Evolutionary conservation across 2,329 filamentous ascomycete species (phyloP), one percentile per base, ranked within the genome.

Genomic region (Colletotrichum spinosum): DNA sequence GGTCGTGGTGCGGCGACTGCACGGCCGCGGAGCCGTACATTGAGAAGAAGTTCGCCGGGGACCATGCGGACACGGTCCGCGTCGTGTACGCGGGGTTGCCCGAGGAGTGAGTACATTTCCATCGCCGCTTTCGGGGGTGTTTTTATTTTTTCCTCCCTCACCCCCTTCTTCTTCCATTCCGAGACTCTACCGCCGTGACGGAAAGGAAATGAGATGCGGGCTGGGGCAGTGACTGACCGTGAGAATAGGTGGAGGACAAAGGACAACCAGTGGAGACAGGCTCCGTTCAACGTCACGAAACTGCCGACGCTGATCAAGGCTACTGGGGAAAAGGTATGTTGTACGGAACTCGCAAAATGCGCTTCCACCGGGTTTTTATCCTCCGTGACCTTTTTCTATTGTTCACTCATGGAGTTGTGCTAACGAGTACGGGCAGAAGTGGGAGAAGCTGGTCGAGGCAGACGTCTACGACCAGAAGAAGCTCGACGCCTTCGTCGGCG

Each of bases 21-120:
- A 63, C 58, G 37, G 63, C 63, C 11, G 63, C 63, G 17, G 63
- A 65, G 63, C 63, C 63, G 37, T 65, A 62, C 52, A 65, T 65
- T 13, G 52, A 65, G 63, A 63, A 63, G 48, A 65, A 57, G 58
- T 65, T 65, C 25, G 46, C 45, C n/a, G 63, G 58, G 46, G 42
- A 56, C n/a, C 3, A 25, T 25, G 48, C 55, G 15, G 13, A 56
- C 12, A 65, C 63, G 15, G 63, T 63, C 5, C 41, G 63, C 8
- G 63, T 65, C 17, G 63, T 57, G 5, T 65, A 65, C 42, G 63
- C 63, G 37, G 63, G 63, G 35, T 42, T 63, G 58, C 63, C 63
- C 15, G 63, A 65, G n/a, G 58, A 57, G 63, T 65, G 53, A 62
- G 63, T 65, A 25, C 25, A 25, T 25, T 25, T 25, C 25, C 25